phyloP scores from a whole-genome alignment of 129 eudicot species.

The Pittosporum tobira region DNA sequence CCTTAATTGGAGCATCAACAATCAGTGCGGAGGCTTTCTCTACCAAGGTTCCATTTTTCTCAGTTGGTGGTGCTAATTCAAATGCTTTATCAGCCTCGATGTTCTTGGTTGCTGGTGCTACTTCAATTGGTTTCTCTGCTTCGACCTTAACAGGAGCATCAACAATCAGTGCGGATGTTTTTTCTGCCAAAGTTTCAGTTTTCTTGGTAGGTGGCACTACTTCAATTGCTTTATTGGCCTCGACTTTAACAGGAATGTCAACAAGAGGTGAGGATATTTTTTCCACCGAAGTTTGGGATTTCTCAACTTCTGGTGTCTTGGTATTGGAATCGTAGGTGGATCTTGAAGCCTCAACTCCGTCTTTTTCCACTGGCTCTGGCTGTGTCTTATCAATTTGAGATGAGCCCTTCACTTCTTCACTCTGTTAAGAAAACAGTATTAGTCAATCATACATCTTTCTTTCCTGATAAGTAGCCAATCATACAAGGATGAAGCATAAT shows the following conservation, averaged over 20 bases:
- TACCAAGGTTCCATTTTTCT: no score
- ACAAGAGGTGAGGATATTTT: no score
- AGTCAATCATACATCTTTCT: neutral
- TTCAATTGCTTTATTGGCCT: neutral
- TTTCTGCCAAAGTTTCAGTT: neutral
- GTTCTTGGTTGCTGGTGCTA: conserved; percentile 5
- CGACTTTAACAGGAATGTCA: no score
- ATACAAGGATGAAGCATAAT: neutral
- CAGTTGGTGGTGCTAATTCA: no score
- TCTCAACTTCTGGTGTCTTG: neutral
- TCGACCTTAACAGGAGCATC: neutral
- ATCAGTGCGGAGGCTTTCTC: no score
- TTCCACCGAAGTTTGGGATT: no score
- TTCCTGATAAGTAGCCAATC: no score
- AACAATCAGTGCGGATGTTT: neutral
- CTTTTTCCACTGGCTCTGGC: conserved; percentile 9
- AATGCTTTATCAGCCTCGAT: neutral
- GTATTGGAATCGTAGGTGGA: no score
- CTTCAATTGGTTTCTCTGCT: conserved; percentile 3
- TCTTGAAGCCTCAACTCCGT: neutral
- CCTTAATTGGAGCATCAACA: conserved; percentile 2
- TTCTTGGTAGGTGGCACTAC: neutral
- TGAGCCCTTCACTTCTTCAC: conserved; percentile 14
- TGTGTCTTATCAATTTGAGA: conserved; percentile 4
- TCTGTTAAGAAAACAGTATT: neutral